Base-by-base conservation (phyloP, 2,329 filamentous ascomycete genomes). In the Apiospora phragmitis region DNA sequence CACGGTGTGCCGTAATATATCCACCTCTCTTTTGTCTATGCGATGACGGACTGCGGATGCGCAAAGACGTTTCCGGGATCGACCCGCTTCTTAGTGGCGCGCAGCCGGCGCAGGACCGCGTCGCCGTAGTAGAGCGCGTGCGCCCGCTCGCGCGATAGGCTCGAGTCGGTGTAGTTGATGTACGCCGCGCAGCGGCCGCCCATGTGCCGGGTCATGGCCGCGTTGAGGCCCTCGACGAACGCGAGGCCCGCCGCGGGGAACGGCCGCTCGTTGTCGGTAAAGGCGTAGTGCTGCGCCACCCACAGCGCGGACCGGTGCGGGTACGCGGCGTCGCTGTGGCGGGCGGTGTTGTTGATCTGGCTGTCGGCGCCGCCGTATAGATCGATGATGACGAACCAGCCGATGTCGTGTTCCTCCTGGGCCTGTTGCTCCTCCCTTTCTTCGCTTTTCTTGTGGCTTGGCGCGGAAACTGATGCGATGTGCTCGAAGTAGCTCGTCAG, bases 331-430 rank as follows among this genome's bases (percentile, higher is more conserved):
- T 69, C 71, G 18, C 65, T 24, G 1, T 24, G 8, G 21, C 70
- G 69, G 55, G 26, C 2, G 9, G 14, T 2, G 32, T 14, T 26
- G 59, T 49, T 70, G 71, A 83, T 81, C 67, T 75, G 75, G 65
- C 80, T 81, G 59, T 77, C 76, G 8, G 69, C 62, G 4, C 81
- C 81, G 16, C 81, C 81, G 62, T 80, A 81, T 9, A 83, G 73
- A 68, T 81, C 77, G 12, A 75, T 41, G 38, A 81, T 76, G 62
- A 78, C 72, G 70, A 76, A 83, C 75, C 79, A 82, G 18, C 67
- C 66, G 35, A 79, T 72, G 1, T 75, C 73, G 1, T 74, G 65
- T 0, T 51, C 51, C 16, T 68, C 21, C n/a, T n/a, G n/a, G n/a
- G n/a, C n/a, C n/a, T n/a, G n/a, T 14, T 62, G 18, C 18, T 24